Evolutionary conservation across 495 filamentous ascomycete genomes (phyloP), one percentile per base, ranked within the genome.

Genomic region (Talaromyces ruber): DNA sequence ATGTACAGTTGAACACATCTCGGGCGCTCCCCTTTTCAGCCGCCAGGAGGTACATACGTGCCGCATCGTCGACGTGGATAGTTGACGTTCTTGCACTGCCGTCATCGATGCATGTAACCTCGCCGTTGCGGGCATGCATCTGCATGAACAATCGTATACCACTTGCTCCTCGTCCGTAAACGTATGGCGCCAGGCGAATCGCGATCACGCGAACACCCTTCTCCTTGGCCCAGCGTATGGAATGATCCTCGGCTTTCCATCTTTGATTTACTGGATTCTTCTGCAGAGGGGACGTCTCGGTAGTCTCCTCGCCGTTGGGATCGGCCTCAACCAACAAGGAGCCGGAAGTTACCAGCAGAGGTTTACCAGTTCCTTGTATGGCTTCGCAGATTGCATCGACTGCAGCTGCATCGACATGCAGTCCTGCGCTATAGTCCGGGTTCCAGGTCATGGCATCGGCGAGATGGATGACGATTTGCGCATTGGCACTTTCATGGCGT

Each of bases 11-110:
- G 62, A 66, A 79, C 2, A 70, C 50, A 5, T 69, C 67, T 24
- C 72, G 71, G 4, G 67, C 55, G 26, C 63, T 62, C 2, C 58
- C 71, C 58, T 71, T 65, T 28, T 68, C 59, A 4, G 65, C 70
- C 0, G 75, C 74, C 1, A 75, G 73, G 1, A 79, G 63, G 62
- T 74, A 79, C 54, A 76, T 54, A 11, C 63, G 34, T 9, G 75
- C 75, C 1, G 77, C 77, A 55, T 79, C 76, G 57, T 78, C 74
- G 11, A 79, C 73, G 59, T 80, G 72, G 9, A 77, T 70, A 2
- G 68, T 65, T 1, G 71, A 63, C 5, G 66, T 72, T 22, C 60
- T 56, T 50, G 55, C 32, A 25, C 22, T 26, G 4, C 67, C 68
- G 18, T 64, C 56, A 22, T 61, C 64, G 32, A 76, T 50, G 28